Evolutionary conservation across 225 moss, liverwort and hornwort genomes (phyloP).

Genomic region (Pseudoscleropodium purum): DNA sequence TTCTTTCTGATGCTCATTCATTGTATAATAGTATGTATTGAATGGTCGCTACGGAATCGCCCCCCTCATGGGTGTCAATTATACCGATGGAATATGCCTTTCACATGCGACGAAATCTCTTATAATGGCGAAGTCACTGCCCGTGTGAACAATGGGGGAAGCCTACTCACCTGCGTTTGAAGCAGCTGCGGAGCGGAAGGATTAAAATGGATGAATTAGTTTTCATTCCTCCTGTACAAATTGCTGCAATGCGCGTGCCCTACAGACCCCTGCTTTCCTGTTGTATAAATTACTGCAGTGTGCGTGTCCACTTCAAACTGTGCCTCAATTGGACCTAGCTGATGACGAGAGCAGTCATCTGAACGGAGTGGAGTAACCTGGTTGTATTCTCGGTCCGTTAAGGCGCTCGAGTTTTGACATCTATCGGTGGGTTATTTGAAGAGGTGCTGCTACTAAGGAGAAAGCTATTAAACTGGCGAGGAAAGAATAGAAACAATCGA

Average conservation of each 20-base stretch:
- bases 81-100: neutral
- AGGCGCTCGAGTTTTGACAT: neutral
- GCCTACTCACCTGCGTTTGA: slow-evolving; percentile 7
- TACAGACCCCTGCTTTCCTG: slow-evolving; percentile 7
- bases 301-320: slow-evolving; percentile 2
- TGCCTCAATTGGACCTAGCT: slow-evolving; percentile 4
- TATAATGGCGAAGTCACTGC: slow-evolving; percentile 1
- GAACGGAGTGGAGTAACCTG: neutral
- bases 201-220: neutral
- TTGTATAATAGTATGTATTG: slow-evolving; percentile 25
- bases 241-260: slow-evolving; percentile 14
- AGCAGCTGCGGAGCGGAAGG: slow-evolving; percentile 23
- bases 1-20: slow-evolving; percentile 43
- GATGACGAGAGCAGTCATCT: slow-evolving; percentile 3
- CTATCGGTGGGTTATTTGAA: neutral
- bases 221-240: slow-evolving; percentile 24
- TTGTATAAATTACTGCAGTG: slow-evolving; percentile 26
- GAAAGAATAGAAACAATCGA: neutral
- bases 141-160: neutral
- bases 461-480: neutral
- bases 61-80: neutral
- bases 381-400: neutral
- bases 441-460: slow-evolving; percentile 1
- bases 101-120: neutral
- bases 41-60: slow-evolving; percentile 1